A percentile compares a stretch with the other conserved stretches of the same genome.
phyloP scores from a whole-genome alignment of 2,329 filamentous ascomycete species.

The Botrytis hyacinthi region DNA sequence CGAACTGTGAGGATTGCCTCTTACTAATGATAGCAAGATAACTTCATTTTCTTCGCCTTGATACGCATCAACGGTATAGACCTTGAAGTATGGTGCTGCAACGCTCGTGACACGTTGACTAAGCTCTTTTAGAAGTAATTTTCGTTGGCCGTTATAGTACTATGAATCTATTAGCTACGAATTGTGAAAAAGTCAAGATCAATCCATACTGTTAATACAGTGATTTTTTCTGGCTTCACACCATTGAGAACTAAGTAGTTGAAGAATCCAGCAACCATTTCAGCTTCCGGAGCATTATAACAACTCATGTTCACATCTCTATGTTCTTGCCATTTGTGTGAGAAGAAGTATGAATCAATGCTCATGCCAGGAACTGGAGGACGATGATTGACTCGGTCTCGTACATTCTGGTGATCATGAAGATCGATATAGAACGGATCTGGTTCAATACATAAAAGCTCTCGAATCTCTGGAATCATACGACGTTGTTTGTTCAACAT shows the following conservation, averaged over 20 bases:
- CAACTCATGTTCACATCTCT: slow-evolving; percentile 63
- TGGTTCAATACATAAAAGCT: slow-evolving; percentile 46
- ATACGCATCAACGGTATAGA: slow-evolving; percentile 83
- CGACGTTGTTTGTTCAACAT: slow-evolving; percentile 59
- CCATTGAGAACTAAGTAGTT: slow-evolving; percentile 71
- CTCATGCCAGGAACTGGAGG: slow-evolving; percentile 62
- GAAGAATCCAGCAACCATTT: slow-evolving; percentile 72
- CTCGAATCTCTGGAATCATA: slow-evolving; percentile 68
- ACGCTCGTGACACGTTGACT: slow-evolving; percentile 42
- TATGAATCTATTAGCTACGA: slow-evolving; percentile 15
- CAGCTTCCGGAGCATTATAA: slow-evolving; percentile 68
- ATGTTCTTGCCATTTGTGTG: slow-evolving; percentile 63
- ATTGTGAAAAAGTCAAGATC: neutral
- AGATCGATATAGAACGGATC: slow-evolving; percentile 60
- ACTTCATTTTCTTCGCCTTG: slow-evolving; percentile 90
- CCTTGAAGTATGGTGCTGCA: slow-evolving; percentile 45
- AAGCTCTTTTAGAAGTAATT: slow-evolving; percentile 53
- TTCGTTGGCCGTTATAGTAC: slow-evolving; percentile 84
- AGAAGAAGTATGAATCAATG: slow-evolving; percentile 59
- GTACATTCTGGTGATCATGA: slow-evolving; percentile 57
- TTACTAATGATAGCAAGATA: slow-evolving; percentile 75
- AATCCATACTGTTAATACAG: slow-evolving; percentile 60
- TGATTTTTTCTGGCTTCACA: slow-evolving; percentile 60
- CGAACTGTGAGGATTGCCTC: slow-evolving; percentile 56
- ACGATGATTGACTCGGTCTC: slow-evolving; percentile 49